Conservation (phyloP, 192 early-diverging fungal genomes). For the Linnemannia exigua region DNA sequence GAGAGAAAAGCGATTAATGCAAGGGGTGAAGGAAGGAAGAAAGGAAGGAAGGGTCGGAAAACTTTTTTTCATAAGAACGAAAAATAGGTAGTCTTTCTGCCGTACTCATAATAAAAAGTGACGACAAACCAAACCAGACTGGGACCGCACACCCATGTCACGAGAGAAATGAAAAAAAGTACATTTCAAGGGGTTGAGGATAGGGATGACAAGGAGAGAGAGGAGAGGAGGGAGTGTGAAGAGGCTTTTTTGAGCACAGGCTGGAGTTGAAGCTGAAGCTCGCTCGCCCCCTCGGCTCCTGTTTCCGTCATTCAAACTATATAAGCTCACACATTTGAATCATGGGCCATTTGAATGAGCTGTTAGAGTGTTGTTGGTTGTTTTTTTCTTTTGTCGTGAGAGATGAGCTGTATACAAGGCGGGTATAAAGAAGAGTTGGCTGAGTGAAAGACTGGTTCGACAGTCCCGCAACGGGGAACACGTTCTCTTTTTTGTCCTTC, state of each 20-base stretch:
- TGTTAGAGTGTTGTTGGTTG: background rate
- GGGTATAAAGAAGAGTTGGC: background rate
- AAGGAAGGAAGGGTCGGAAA: background rate
- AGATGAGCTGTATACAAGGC: no score
- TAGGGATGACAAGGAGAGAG: background rate
- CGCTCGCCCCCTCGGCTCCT: background rate
- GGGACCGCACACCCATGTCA: background rate
- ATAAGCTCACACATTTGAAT: background rate
- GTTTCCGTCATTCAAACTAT: background rate
- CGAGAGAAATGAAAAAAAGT: background rate
- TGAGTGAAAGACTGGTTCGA: no score
- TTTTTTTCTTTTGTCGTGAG: background rate
- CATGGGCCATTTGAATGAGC: background rate
- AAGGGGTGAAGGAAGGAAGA: background rate
- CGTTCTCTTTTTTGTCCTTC: background rate
- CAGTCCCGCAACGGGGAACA: background rate
- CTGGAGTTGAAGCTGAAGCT: background rate
- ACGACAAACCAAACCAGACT: background rate
- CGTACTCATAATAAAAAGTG: background rate
- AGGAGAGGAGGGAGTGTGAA: background rate
- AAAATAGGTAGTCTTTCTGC: background rate
- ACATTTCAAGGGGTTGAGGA: background rate
- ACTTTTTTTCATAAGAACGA: background rate
- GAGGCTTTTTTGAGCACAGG: background rate
- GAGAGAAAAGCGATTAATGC: background rate